Evolutionary conservation across 164 flowering plant genomes (phyloP).

Genomic region (Kalanchoe fedtschenkoi): DNA sequence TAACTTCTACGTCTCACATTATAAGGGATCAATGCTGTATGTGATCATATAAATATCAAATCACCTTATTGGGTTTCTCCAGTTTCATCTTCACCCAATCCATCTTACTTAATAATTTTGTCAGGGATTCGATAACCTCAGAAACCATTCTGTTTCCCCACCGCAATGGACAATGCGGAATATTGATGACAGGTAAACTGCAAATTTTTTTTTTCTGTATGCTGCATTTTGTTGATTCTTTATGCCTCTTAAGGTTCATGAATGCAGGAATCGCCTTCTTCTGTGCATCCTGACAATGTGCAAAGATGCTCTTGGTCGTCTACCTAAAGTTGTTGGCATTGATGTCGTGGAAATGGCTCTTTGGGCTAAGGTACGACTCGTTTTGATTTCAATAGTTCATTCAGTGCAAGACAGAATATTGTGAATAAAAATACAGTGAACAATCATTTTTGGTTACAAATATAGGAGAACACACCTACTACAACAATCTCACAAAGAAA

Average conservation of each 20-base stretch:
- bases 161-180: slow-evolving; percentile 11
- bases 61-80: background rate
- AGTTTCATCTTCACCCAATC: background rate
- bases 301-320: slow-evolving; percentile 73
- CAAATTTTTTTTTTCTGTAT: background rate
- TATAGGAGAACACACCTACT: slow-evolving; percentile 68
- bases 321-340: slow-evolving; percentile 95
- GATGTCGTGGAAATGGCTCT: slow-evolving; percentile 99
- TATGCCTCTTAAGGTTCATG: slow-evolving; percentile 3
- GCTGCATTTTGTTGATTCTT: background rate
- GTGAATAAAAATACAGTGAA: background rate
- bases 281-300: slow-evolving; percentile 69
- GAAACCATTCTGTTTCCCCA: slow-evolving; percentile 8
- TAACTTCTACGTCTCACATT: slow-evolving; percentile 19
- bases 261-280: slow-evolving; percentile 80
- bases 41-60: background rate
- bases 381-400: background rate
- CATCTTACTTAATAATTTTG: background rate
- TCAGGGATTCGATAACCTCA: slow-evolving; percentile 10
- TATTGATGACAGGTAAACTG: slow-evolving; percentile 6
- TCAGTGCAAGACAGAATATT: background rate
- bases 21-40: background rate
- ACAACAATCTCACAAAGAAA: slow-evolving; percentile 30
- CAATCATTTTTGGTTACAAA: background rate
- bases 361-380: slow-evolving; percentile 84